A percentile compares a stretch with the other conserved stretches of the same genome.
phyloP scores from a whole-genome alignment of 345 rosid genomes.

The Gossypium rotundifolium region DNA sequence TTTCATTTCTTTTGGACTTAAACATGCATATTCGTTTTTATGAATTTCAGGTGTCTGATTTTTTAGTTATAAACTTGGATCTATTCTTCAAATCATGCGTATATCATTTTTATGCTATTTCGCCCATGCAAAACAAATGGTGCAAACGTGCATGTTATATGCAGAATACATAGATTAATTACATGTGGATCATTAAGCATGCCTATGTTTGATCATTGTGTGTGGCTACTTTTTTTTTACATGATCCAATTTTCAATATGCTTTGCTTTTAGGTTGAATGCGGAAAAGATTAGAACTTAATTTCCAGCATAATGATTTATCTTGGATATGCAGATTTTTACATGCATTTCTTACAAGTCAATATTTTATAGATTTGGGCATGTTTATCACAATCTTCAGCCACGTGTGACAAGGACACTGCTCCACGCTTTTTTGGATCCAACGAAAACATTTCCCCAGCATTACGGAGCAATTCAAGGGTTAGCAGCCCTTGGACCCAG shows the following conservation, averaged over 20 bases:
- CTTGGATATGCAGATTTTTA: constrained; percentile 3
- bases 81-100: neutral
- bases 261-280: neutral
- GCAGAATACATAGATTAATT: neutral
- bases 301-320: constrained; percentile 10
- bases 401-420: constrained; percentile 76
- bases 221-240: neutral
- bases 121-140: neutral
- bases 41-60: neutral
- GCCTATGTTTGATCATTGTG: neutral
- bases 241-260: neutral
- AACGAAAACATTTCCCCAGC: constrained; percentile 70
- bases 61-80: neutral
- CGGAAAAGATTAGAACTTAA: neutral
- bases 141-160: neutral
- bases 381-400: constrained; percentile 69
- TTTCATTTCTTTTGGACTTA: neutral
- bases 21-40: neutral
- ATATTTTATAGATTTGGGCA: constrained; percentile 67
- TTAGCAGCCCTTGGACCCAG: constrained; percentile 69
- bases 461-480: constrained; percentile 91
- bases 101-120: neutral
- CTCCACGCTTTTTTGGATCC: constrained; percentile 88
- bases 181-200: neutral
- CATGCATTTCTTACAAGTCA: neutral